phyloP scores from a whole-genome alignment of 345 rosid genomes.

The Gossypioides kirkii region DNA sequence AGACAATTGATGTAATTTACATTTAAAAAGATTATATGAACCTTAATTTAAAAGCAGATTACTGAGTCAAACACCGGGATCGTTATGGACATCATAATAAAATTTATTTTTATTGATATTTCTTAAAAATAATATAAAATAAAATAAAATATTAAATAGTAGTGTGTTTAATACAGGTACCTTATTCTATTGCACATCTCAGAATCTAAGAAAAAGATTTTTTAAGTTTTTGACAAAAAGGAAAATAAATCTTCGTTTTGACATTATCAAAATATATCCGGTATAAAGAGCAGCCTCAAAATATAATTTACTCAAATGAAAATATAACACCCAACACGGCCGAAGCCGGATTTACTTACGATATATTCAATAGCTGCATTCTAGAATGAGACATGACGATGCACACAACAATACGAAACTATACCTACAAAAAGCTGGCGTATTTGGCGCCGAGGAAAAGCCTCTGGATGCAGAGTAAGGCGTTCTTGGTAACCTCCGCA shows the following conservation, averaged over 20 bases:
- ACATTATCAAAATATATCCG: neutral
- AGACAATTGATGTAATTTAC: no score
- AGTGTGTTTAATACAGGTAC: neutral
- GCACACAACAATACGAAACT: constrained; percentile 16
- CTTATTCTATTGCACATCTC: neutral
- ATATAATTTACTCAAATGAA: neutral
- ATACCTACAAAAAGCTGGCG: constrained; percentile 94
- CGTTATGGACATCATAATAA: neutral
- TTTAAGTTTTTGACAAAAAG: neutral
- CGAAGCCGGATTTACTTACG: neutral
- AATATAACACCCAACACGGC: neutral
- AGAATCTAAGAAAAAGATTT: neutral
- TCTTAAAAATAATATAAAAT: neutral
- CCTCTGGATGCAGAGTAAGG: constrained; percentile 79
- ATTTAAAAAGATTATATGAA: no score
- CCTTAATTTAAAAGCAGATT: no score
- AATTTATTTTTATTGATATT: neutral
- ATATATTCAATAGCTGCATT: neutral
- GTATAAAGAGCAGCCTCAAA: neutral
- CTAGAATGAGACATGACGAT: neutral
- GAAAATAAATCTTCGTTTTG: neutral
- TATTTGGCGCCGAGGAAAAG: constrained; percentile 88
- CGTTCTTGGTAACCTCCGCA: constrained; percentile 70
- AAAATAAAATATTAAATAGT: neutral
- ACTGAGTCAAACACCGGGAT: neutral